phyloP scores from a whole-genome alignment of 73 alveolate genomes.

The Paramecium pentaurelia region DNA sequence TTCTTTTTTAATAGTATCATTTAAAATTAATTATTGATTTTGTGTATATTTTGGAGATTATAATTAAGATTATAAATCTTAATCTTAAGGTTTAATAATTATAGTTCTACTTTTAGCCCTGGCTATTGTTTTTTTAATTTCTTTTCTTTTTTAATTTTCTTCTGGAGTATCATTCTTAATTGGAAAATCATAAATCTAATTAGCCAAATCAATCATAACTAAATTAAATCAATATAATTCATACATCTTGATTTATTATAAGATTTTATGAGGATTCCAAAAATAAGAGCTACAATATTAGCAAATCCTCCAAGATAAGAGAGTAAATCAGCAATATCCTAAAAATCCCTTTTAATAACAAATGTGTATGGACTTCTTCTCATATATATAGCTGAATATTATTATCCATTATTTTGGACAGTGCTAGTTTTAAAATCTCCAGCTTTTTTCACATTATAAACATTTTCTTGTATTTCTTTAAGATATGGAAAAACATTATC shows the following conservation, averaged over 20 bases:
- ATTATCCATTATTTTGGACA: background rate
- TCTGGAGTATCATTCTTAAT: background rate
- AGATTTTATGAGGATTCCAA: background rate
- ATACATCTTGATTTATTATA: conserved; percentile 6
- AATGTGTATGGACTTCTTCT: conserved; percentile 14
- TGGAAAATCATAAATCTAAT: background rate
- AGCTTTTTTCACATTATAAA: background rate
- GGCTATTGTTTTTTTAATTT: background rate
- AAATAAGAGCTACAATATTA: background rate
- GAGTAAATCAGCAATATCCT: background rate
- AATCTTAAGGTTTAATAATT: background rate
- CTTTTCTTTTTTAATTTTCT: background rate
- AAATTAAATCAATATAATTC: background rate
- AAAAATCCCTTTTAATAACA: background rate
- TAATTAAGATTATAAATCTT: background rate
- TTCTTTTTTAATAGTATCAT: background rate
- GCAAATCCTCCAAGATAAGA: conserved; percentile 33
- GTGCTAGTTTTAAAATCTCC: background rate
- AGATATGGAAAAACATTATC: background rate
- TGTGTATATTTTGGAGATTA: background rate
- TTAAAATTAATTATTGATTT: background rate
- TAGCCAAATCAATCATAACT: conserved; percentile 4
- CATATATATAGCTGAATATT: conserved; percentile 4
- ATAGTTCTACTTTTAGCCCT: background rate
- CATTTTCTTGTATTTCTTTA: background rate